Percentiles rank a stretch among this genome's conserved stretches.
These are phyloP conservation scores for Boeremia exigua DNA, from an alignment of 2,329 filamentous ascomycete genomes.

Conservation along the genomic window DNA sequence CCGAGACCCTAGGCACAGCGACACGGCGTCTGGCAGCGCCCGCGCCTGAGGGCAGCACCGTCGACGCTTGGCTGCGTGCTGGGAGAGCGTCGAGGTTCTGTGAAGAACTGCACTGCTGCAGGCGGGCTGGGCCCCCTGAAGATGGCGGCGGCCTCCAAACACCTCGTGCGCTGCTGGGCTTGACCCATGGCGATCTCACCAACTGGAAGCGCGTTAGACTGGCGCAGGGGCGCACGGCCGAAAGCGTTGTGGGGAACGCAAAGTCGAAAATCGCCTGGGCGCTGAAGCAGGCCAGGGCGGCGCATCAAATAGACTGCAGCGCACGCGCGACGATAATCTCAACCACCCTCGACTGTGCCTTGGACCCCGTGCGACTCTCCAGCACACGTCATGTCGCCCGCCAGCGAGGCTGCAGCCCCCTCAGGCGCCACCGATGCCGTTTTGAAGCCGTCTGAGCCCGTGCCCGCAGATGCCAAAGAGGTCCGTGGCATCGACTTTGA, in stretches of 20 bases:
- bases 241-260: conserved; percentile 10
- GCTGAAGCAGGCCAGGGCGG: background rate
- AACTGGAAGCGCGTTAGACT: background rate
- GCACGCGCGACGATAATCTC: conserved; percentile 6
- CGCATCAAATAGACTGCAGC: background rate
- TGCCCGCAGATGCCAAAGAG: conserved; percentile 77
- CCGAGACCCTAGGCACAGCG: background rate
- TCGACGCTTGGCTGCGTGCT: background rate
- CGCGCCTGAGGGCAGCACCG: background rate
- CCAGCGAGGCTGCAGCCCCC: conserved; percentile 46
- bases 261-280: conserved; percentile 4
- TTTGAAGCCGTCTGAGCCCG: conserved; percentile 79
- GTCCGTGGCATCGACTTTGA: conserved; percentile 95
- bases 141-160: background rate
- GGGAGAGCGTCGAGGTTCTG: too few species aligned
- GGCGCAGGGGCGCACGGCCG: conserved; percentile 4
- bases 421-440: conserved; percentile 73
- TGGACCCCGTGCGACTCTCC: conserved; percentile 2
- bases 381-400: conserved; percentile 27
- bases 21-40: background rate
- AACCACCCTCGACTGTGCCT: conserved; percentile 1
- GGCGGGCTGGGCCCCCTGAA: background rate
- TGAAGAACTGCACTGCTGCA: too few species aligned
- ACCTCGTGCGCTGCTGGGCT: background rate
- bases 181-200: conserved; percentile 1